Percentiles rank a stretch among this genome's conserved stretches.
Conservation (phyloP, 257 asterid genomes). For the Solanum pimpinellifolium region DNA sequence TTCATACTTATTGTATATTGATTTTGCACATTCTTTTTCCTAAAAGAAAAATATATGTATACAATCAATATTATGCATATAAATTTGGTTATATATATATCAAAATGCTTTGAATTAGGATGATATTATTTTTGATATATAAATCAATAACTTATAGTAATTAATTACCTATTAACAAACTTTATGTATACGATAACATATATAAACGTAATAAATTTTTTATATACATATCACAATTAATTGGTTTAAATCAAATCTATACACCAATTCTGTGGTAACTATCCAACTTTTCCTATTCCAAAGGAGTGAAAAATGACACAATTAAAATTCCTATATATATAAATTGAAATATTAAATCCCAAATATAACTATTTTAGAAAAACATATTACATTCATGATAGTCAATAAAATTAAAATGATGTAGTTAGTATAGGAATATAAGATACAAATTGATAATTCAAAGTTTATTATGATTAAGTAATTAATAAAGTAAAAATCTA, state of each 20-base stretch:
- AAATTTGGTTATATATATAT: background rate
- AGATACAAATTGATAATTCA: no score
- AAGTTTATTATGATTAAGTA: no score
- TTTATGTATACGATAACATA: no score
- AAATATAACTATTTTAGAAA: background rate
- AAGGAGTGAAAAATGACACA: background rate
- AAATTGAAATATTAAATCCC: background rate
- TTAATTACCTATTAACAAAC: background rate
- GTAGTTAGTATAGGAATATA: no score
- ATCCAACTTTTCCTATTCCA: background rate
- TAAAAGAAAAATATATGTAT: no score
- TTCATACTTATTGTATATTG: background rate
- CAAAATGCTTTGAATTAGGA: background rate
- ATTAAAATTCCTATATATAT: background rate
- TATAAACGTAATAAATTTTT: background rate
- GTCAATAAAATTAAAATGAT: no score
- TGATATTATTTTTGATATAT: no score
- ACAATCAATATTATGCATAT: background rate
- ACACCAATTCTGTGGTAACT: background rate
- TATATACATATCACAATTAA: background rate
- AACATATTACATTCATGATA: background rate
- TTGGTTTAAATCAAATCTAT: background rate
- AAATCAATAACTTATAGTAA: background rate
- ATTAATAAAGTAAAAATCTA: no score
- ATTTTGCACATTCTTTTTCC: no score